phyloP scores from a whole-genome alignment of 2,329 filamentous ascomycete species.

The Trichoderma citrinoviride region DNA sequence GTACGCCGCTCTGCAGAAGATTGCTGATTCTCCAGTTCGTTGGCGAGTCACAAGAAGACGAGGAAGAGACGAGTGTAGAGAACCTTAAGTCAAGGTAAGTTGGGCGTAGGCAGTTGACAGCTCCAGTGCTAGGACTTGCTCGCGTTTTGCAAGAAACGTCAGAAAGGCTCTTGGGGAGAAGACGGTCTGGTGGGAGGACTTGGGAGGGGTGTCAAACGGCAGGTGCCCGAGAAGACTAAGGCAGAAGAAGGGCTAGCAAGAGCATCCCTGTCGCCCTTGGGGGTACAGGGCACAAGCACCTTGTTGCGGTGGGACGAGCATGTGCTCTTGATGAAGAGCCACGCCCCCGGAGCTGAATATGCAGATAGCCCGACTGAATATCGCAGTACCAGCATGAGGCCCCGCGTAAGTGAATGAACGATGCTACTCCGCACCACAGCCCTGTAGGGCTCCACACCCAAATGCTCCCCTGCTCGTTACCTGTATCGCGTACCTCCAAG shows the following conservation, averaged over 20 bases:
- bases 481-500: no score
- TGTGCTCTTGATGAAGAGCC: conserved; percentile 19
- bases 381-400: neutral
- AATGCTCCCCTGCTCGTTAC: neutral
- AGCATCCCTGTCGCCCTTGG: neutral
- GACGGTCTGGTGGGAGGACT: neutral
- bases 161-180: neutral
- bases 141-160: neutral
- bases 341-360: conserved; percentile 13
- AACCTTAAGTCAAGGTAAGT: no score
- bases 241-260: neutral
- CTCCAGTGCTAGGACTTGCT: neutral
- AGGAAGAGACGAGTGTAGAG: neutral
- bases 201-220: conserved; percentile 4
- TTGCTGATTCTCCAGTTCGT: no score
- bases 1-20: no score
- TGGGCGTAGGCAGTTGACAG: neutral
- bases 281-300: no score
- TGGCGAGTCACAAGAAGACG: no score
- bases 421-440: conserved; percentile 17
- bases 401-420: conserved; percentile 10
- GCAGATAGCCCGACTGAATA: neutral
- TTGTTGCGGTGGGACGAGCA: conserved; percentile 11
- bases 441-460: conserved; percentile 16
- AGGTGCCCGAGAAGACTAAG: conserved; percentile 7